A percentile compares a stretch with the other conserved stretches of the same genome.
These are phyloP conservation scores for Trichothecium sympodiale DNA, from an alignment of 2,329 filamentous ascomycete genomes.

Conservation along the genomic window DNA sequence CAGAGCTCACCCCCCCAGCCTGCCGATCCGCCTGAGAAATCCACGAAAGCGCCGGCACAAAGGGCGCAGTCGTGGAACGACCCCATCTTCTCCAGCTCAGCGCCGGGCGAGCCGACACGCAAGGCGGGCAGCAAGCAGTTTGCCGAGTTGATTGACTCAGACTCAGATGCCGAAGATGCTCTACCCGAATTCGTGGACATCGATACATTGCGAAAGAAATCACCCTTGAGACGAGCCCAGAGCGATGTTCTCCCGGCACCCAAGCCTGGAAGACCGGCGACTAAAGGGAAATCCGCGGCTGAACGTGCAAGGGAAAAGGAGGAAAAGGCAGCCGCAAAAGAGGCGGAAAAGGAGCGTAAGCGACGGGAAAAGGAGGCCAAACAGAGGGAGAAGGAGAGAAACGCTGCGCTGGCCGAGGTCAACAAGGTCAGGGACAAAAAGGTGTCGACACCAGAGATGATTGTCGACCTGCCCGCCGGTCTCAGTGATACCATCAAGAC, in stretches of 20 bases:
- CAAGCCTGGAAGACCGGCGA: conserved; percentile 10
- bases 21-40: background rate
- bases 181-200: conserved; percentile 36
- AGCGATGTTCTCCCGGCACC: conserved; percentile 16
- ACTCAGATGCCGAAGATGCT: conserved; percentile 29
- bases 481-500: conserved; percentile 35
- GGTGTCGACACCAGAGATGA: conserved; percentile 64
- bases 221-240: conserved; percentile 17
- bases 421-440: conserved; percentile 71
- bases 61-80: conserved; percentile 9
- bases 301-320: conserved; percentile 28
- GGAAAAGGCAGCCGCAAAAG: conserved; percentile 35
- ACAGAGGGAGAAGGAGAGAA: conserved; percentile 49
- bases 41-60: conserved; percentile 2
- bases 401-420: conserved; percentile 56
- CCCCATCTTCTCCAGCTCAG: conserved; percentile 39
- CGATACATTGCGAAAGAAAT: conserved; percentile 11
- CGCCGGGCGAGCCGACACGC: conserved; percentile 27
- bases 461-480: conserved; percentile 54
- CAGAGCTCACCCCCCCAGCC: conserved; percentile 5
- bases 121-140: conserved; percentile 12
- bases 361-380: conserved; percentile 50
- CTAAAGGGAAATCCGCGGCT: conserved; percentile 17
- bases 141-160: conserved; percentile 22
- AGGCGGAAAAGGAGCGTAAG: conserved; percentile 43